Evolutionary conservation across 495 filamentous ascomycete genomes (phyloP).

Genomic region (Rhypophila decipiens): DNA sequence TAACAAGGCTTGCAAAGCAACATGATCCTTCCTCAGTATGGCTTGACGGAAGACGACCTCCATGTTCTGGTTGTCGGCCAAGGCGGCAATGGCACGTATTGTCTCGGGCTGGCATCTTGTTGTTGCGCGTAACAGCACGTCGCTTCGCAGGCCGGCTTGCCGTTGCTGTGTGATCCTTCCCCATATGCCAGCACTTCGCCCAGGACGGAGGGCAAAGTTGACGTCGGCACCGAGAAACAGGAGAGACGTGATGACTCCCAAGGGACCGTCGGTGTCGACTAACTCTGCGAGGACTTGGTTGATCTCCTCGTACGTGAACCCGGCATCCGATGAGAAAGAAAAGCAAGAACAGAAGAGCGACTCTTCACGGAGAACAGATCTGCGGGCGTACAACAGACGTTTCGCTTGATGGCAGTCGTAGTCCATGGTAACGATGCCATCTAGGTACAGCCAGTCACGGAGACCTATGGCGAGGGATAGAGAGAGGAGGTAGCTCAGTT

Average conservation of each 20-base stretch:
- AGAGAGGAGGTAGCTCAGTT: too few species aligned
- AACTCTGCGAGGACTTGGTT: constrained; percentile 24
- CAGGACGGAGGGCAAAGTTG: constrained; percentile 20
- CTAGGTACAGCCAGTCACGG: background rate
- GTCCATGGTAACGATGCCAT: too few species aligned
- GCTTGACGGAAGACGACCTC: constrained; percentile 24
- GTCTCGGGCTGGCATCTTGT: constrained; percentile 20
- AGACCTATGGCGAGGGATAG: background rate
- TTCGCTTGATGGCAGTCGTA: constrained; percentile 19
- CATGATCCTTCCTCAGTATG: constrained; percentile 17
- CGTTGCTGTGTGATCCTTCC: constrained; percentile 14
- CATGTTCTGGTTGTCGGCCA: constrained; percentile 27
- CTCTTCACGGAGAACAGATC: constrained; percentile 10
- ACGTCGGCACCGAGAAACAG: constrained; percentile 24
- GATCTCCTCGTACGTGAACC: constrained; percentile 20
- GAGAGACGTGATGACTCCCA: constrained; percentile 21
- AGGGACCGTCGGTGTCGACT: constrained; percentile 19
- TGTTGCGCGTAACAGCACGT: constrained; percentile 20
- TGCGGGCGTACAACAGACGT: constrained; percentile 19
- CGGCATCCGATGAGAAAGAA: constrained; percentile 11
- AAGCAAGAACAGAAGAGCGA: constrained; percentile 14
- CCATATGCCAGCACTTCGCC: constrained; percentile 16
- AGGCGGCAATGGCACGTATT: constrained; percentile 17
- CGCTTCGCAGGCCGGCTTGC: constrained; percentile 15
- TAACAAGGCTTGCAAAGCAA: constrained; percentile 18